Conservation (phyloP, 805 yeast species). For the Diddensiella santjacobensis region DNA sequence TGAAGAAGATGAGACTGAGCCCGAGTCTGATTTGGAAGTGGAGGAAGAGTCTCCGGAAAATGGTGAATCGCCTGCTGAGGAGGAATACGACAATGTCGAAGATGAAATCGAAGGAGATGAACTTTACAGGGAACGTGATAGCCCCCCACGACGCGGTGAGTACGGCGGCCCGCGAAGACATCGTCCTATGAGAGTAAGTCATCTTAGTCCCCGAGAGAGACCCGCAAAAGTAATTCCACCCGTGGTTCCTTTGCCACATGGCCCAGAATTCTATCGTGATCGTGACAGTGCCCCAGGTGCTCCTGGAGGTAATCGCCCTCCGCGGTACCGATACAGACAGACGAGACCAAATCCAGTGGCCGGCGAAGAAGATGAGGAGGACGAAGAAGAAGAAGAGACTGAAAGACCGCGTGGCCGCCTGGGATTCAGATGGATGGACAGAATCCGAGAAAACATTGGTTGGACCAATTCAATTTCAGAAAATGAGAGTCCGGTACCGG, state of each 20-base stretch:
- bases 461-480: background rate
- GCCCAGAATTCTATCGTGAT: background rate
- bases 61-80: slow-evolving; percentile 4
- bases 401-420: background rate
- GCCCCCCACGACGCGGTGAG: too few relatives aligned
- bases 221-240: too few relatives aligned
- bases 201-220: too few relatives aligned
- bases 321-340: background rate
- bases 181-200: too few relatives aligned
- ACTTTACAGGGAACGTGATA: too few relatives aligned
- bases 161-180: too few relatives aligned
- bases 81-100: background rate
- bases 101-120: background rate
- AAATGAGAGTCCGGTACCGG: too few relatives aligned
- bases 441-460: background rate
- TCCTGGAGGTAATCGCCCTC: too few relatives aligned
- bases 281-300: too few relatives aligned
- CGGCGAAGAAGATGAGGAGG: background rate
- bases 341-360: background rate
- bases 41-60: background rate
- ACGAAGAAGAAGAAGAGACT: background rate
- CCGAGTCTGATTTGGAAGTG: background rate
- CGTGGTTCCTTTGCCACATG: background rate
- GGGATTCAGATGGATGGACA: background rate
- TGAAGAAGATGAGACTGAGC: slow-evolving; percentile 9